Evolutionary conservation across 2,329 filamentous ascomycete species (phyloP), one percentile per base, ranked within the genome.

Genomic region (Trichoderma endophyticum): DNA sequence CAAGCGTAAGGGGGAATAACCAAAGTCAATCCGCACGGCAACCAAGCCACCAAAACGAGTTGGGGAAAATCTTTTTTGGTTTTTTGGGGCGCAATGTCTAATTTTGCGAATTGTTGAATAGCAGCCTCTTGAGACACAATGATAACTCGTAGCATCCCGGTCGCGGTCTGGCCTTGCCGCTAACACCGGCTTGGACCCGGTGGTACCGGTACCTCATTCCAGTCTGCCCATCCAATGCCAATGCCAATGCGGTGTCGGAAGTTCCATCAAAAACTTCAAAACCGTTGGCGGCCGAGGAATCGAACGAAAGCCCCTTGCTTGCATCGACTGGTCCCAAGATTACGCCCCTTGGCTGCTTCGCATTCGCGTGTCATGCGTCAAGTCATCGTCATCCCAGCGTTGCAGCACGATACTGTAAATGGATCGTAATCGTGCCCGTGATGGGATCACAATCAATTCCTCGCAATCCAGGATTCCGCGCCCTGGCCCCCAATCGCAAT

Each of bases 71-170:
- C 51, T 75, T 74, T 61, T 68, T 72, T 32, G 12, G 73, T 54
- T 67, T 72, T 43, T 28, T 26, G 73, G 71, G 56, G 60, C 34
- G 48, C 60, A 59, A 60, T 71, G 67, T 60, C 56, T 39, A 64
- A 51, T 43, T 71, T 71, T 72, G 64, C 60, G 69, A 72, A 63
- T 70, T 74, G 73, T 74, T 74, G 73, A 74, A 74, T 74, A 32
- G 72, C 56, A 54, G 51, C 59, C 32, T 59, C 51, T 21, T 62
- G 62, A 70, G 64, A 70, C 64, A 39, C 67, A 69, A 68, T 59
- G 26, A 71, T 71, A 48, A 39, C 36, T 39, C 36, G 39, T 43
- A n/a, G 24, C 43, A 57, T 61, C 73, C 72, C 36, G 61, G 73
- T 73, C 70, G 26, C 64, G 60, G 63, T 62, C 63, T 61, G 39